phyloP scores from a whole-genome alignment of 371 early-diverging fungal genomes.

The Lichtheimia hyalospora region DNA sequence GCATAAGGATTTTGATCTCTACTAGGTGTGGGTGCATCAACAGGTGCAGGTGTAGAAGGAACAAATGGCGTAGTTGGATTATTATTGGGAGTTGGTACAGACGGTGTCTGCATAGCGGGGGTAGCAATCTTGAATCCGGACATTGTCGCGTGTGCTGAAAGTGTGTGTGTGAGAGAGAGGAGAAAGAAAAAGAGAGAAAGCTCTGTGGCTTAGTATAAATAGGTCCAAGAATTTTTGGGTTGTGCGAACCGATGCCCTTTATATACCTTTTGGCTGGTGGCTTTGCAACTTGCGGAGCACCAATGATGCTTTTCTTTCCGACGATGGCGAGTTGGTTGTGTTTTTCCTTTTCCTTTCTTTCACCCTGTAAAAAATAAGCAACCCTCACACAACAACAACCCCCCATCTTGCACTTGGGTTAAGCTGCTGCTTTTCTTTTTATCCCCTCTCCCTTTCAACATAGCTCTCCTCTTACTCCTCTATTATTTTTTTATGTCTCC shows the following conservation, averaged over 20 bases:
- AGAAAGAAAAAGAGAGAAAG: slow-evolving; percentile 15
- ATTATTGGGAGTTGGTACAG: slow-evolving; percentile 46
- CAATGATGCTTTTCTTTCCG: background rate
- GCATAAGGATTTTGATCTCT: slow-evolving; percentile 56
- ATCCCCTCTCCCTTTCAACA: background rate
- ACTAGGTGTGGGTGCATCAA: slow-evolving; percentile 54
- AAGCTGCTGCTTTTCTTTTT: too few species aligned
- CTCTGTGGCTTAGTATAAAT: slow-evolving; percentile 21
- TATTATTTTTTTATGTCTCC: background rate
- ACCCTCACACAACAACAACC: too few species aligned
- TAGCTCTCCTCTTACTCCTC: background rate
- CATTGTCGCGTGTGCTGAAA: slow-evolving; percentile 17
- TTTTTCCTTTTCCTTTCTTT: background rate
- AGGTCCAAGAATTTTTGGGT: slow-evolving; percentile 13
- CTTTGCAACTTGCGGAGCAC: slow-evolving; percentile 3
- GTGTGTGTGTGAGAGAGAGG: slow-evolving; percentile 4
- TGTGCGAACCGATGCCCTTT: slow-evolving; percentile 11
- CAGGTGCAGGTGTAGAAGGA: slow-evolving; percentile 52
- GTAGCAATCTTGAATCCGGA: slow-evolving; percentile 54
- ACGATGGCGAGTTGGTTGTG: background rate
- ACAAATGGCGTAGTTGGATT: slow-evolving; percentile 43
- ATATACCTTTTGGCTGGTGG: slow-evolving; percentile 17
- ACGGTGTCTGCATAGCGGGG: slow-evolving; percentile 53
- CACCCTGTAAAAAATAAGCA: background rate
- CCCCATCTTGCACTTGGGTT: too few species aligned